These are phyloP conservation scores for Wallacemonas sp. DNA, from an alignment of 208 protist species.

Conservation along the genomic window DNA sequence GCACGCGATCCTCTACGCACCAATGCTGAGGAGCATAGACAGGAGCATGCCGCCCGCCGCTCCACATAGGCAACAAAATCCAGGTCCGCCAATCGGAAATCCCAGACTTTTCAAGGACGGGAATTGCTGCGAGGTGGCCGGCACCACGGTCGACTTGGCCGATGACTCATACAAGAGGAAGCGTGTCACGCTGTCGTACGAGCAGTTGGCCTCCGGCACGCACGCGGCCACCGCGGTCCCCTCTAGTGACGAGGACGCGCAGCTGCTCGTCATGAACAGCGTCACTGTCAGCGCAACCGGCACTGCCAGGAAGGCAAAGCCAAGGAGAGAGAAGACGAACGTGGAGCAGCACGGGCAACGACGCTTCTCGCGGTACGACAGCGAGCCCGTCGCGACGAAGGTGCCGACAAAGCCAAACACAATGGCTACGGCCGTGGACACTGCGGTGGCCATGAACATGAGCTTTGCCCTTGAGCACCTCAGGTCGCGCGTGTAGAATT, in stretches of 20 bases:
- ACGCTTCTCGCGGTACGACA: slow-evolving; percentile 4
- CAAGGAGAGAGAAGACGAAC: slow-evolving; percentile 17
- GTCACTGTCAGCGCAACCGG: slow-evolving; percentile 7
- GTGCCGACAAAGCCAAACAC: slow-evolving; percentile 19
- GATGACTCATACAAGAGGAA: slow-evolving; percentile 8
- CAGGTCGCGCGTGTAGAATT: slow-evolving; percentile 13
- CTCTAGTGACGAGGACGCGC: neutral
- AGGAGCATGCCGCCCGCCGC: slow-evolving; percentile 14
- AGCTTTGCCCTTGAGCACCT: slow-evolving; percentile 1
- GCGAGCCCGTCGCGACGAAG: slow-evolving; percentile 7
- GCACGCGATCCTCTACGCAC: slow-evolving; percentile 14
- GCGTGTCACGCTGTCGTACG: neutral
- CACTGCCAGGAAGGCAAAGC: slow-evolving; percentile 18
- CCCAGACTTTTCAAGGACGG: slow-evolving; percentile 4
- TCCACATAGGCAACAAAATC: slow-evolving; percentile 22
- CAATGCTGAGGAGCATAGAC: slow-evolving; percentile 17
- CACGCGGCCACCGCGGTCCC: neutral
- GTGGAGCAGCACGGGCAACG: slow-evolving; percentile 19
- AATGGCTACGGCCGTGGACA: slow-evolving; percentile 3
- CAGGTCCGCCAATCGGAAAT: slow-evolving; percentile 13
- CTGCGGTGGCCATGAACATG: slow-evolving; percentile 15
- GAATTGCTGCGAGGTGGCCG: neutral
- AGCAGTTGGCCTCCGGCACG: neutral
- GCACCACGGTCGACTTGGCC: neutral
- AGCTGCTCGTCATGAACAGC: slow-evolving; percentile 21